Conservation (phyloP, 768 basidiomycete genomes). For the Lactarius hatsudake region DNA sequence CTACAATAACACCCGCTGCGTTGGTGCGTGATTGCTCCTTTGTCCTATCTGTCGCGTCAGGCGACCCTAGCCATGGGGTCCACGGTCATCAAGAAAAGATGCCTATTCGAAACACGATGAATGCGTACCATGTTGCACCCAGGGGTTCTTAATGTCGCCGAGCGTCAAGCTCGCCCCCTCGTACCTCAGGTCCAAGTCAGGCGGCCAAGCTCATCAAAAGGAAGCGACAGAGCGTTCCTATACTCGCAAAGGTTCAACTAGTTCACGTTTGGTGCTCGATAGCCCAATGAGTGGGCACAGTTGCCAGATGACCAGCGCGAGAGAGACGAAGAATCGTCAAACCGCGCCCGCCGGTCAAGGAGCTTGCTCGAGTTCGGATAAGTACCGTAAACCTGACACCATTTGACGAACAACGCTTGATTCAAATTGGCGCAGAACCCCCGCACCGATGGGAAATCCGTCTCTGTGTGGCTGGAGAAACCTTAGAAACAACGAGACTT, state of each 20-base stretch:
- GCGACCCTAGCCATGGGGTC: slow-evolving; percentile 3
- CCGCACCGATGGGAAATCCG: background rate
- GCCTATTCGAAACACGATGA: background rate
- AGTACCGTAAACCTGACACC: background rate
- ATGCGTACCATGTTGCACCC: slow-evolving; percentile 4
- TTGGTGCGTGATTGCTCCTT: background rate
- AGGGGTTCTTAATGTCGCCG: background rate
- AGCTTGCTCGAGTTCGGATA: background rate
- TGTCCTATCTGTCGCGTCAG: background rate
- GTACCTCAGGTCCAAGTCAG: background rate
- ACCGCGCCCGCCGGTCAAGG: background rate
- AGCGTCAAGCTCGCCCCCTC: background rate
- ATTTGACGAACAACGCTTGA: background rate
- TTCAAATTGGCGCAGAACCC: background rate
- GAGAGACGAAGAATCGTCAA: background rate
- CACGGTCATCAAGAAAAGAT: background rate
- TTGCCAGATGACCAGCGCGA: background rate
- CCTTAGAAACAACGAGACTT: background rate
- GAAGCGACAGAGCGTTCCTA: background rate
- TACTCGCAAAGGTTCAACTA: background rate
- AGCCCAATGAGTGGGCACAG: too few species aligned
- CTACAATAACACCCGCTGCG: background rate
- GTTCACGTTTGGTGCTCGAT: background rate
- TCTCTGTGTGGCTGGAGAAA: background rate
- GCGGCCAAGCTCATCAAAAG: background rate